Conservation (phyloP, 2,329 filamentous ascomycete genomes). For the Hypoxylon sp. region DNA sequence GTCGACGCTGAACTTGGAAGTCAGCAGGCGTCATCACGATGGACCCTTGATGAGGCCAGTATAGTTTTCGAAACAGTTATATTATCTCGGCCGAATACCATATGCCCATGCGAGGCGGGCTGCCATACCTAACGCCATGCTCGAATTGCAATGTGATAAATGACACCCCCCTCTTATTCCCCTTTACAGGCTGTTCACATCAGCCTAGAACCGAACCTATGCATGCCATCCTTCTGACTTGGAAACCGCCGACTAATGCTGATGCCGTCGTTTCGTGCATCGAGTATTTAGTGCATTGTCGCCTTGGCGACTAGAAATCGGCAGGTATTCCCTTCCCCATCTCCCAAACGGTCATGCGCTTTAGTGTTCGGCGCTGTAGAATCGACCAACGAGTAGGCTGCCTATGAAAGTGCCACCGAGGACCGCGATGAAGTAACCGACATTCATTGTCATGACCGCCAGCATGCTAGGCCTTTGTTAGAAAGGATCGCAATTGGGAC, state of each 20-base stretch:
- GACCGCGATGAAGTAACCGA: conserved; percentile 52
- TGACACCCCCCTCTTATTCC: conserved; percentile 15
- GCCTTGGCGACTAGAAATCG: conserved; percentile 35
- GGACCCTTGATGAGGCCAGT: background rate
- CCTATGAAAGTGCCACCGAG: conserved; percentile 76
- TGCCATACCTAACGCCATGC: conserved; percentile 39
- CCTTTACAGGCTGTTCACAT: conserved; percentile 41
- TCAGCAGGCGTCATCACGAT: background rate
- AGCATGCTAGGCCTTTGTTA: conserved; percentile 60
- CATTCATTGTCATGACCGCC: conserved; percentile 53
- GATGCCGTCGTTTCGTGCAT: conserved; percentile 24
- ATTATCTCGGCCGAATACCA: conserved; percentile 24
- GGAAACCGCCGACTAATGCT: conserved; percentile 20
- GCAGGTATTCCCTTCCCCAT: conserved; percentile 21
- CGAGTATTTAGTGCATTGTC: conserved; percentile 20
- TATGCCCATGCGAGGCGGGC: conserved; percentile 23
- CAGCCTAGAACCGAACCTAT: conserved; percentile 34
- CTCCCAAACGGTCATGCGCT: conserved; percentile 2
- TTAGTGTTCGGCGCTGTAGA: conserved; percentile 52
- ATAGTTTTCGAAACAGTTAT: background rate
- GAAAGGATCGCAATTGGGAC: background rate
- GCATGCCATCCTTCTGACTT: conserved; percentile 18
- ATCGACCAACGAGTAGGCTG: conserved; percentile 83
- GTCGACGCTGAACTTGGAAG: background rate
- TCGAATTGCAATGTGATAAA: conserved; percentile 30